phyloP scores from a whole-genome alignment of 176 grass and related monocot genomes.

The Oryza australiensis region DNA sequence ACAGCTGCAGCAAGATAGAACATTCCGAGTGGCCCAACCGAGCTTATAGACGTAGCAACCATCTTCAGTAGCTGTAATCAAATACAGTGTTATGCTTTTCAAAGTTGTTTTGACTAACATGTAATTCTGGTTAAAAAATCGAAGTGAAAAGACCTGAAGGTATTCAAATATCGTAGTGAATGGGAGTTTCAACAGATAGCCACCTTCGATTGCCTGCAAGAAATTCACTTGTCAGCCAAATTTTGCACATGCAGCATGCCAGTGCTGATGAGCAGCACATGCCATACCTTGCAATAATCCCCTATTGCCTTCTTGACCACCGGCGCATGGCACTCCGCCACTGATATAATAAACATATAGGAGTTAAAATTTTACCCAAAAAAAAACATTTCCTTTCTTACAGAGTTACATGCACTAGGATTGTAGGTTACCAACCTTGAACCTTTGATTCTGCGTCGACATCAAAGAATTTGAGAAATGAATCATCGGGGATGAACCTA shows the following conservation, averaged over 20 bases:
- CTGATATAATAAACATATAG: slow-evolving; percentile 37
- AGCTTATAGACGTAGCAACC: slow-evolving; percentile 73
- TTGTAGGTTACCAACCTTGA: slow-evolving; percentile 66
- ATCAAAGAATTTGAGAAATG: slow-evolving; percentile 76
- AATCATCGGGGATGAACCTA: slow-evolving; percentile 80
- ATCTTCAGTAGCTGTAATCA: slow-evolving; percentile 67
- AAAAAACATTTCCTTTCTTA: not conserved
- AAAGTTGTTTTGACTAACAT: not conserved
- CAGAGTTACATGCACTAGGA: not conserved
- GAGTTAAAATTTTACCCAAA: not conserved
- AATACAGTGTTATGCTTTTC: not conserved
- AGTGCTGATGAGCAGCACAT: not conserved
- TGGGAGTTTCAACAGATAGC: slow-evolving; percentile 82
- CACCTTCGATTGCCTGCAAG: slow-evolving; percentile 67
- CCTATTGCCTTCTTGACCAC: slow-evolving; percentile 67
- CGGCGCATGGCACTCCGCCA: slow-evolving; percentile 43
- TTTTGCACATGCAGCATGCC: not conserved
- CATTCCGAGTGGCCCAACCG: slow-evolving; percentile 56
- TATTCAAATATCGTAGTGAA: slow-evolving; percentile 98
- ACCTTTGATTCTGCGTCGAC: slow-evolving; percentile 64
- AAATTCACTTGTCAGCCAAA: slow-evolving; percentile 34
- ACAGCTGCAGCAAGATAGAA: slow-evolving; percentile 94
- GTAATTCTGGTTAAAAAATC: slow-evolving; percentile 9
- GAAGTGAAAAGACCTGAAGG: slow-evolving; percentile 64
- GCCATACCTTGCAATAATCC: slow-evolving; percentile 59